Percentiles rank a stretch among this genome's conserved stretches.
Conservation (phyloP, 768 basidiomycete species). For the Xerocomus spinulosus region DNA sequence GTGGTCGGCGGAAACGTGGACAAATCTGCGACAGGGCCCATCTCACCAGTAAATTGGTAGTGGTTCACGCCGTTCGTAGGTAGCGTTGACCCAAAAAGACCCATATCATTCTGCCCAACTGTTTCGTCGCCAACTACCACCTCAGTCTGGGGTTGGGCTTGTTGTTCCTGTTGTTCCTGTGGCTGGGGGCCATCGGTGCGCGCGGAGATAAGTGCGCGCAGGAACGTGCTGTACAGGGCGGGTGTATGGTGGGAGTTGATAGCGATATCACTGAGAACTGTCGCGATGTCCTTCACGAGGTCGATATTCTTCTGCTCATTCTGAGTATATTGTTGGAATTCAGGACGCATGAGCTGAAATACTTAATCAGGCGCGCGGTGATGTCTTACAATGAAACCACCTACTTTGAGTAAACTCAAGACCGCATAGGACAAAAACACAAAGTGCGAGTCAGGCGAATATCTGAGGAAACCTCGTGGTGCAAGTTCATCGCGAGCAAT, state of each 20-base stretch:
- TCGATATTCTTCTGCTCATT: conserved; percentile 67
- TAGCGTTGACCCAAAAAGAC: conserved; percentile 21
- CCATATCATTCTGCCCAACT: conserved; percentile 26
- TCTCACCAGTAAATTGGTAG: conserved; percentile 75
- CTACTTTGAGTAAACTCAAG: conserved; percentile 84
- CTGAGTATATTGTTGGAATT: conserved; percentile 73
- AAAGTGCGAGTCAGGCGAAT: conserved; percentile 86
- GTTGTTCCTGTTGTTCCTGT: conserved; percentile 16
- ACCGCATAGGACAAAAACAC: conserved; percentile 93
- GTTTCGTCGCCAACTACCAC: conserved; percentile 16
- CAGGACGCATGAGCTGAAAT: conserved; percentile 70
- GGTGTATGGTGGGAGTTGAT: conserved; percentile 83
- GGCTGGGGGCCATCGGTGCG: conserved; percentile 31
- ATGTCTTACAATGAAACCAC: conserved; percentile 7
- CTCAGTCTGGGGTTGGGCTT: conserved; percentile 18
- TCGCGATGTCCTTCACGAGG: conserved; percentile 77
- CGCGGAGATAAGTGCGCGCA: conserved; percentile 70
- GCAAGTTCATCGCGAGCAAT: conserved; percentile 77
- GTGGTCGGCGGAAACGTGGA: conserved; percentile 87
- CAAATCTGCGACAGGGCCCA: conserved; percentile 80
- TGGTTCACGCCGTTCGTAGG: conserved; percentile 35
- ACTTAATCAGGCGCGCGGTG: conserved; percentile 10
- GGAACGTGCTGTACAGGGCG: conserved; percentile 80
- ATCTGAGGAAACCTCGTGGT: conserved; percentile 71
- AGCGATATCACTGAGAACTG: conserved; percentile 71